phyloP scores from a whole-genome alignment of 139 green algal species.

The Gonium pectorale region DNA sequence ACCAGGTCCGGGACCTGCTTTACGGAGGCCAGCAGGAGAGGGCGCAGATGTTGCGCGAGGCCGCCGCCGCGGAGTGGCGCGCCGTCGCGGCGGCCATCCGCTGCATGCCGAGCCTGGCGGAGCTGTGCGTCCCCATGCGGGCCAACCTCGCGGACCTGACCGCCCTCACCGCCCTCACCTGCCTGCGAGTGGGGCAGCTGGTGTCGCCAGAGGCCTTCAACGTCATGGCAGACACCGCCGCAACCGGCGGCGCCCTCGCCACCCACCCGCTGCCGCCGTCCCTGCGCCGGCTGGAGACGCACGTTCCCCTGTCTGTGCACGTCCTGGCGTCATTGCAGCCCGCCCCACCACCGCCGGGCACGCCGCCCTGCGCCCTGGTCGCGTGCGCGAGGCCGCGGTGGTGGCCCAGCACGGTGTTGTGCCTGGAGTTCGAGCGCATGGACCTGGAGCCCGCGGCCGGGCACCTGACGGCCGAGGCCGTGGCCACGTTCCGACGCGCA shows the following conservation, averaged over 20 bases:
- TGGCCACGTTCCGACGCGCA: background rate
- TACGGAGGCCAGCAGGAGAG: background rate
- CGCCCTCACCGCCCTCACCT: background rate
- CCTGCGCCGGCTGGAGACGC: background rate
- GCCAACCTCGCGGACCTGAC: background rate
- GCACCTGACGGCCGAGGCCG: background rate
- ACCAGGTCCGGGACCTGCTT: background rate
- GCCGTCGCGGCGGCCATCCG: background rate
- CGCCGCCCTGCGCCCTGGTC: background rate
- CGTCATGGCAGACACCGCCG: background rate
- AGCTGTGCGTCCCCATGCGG: background rate
- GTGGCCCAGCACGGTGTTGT: background rate
- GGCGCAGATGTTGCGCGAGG: background rate
- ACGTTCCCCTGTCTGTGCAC: background rate
- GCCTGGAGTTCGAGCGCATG: background rate
- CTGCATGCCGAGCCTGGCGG: background rate
- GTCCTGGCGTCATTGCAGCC: background rate
- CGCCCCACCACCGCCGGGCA: background rate
- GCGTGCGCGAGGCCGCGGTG: background rate
- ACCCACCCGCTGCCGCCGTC: background rate
- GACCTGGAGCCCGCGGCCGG: background rate
- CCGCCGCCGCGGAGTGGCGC: background rate
- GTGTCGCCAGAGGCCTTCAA: background rate
- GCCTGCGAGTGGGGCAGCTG: background rate
- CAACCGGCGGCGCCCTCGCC: background rate